Base-by-base conservation (phyloP, 2,329 filamentous ascomycete genomes). In the Cordyceps pruinosa region DNA sequence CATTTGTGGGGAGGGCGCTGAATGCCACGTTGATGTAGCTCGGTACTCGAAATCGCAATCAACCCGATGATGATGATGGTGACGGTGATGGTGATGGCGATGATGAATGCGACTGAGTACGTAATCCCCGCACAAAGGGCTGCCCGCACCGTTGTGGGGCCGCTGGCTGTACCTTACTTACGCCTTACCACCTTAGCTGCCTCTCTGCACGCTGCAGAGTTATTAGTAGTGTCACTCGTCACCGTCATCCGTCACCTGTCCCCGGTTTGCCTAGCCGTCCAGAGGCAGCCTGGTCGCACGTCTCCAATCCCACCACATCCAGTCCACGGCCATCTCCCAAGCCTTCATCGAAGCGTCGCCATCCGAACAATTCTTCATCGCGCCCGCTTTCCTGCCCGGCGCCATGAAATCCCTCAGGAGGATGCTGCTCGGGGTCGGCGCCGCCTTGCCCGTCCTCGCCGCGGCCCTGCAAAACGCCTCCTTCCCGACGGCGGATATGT, bases 401-500 rank as follows among this genome's bases (percentile, higher is more conserved):
- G 68, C 62, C 60, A 79, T 79, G 76, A 70, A 73, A 66, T 66
- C 66, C 63, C 66, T 68, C 60, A 71, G 70, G 65, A 69, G 69
- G 63, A 66, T 77, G 60, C 66, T 73, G 57, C 50, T 74, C 52
- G 72, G 72, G 61, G 70, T 70, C 58, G 67, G 77, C 62, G 64
- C 66, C 25, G 69, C 71, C 61, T 65, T 79, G 66, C 72, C 75
- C 59, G 70, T 69, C 58, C 64, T 73, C 17, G 70, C 68, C 21
- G 68, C 70, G 42, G 74, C 75, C 35, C 68, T 64, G 61, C 75
- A 66, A 41, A 78, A 73, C 54, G 79, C 81, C 51, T 87, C 85
- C 68, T 85, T 82, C 65, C 83, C 83, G 19, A 77, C 81, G 44
- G 69, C 79, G 61, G 82, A 84, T 63, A 83, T 80, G 73, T 75